These are phyloP conservation scores for Aspergillus heteromorphus DNA, from an alignment of 495 filamentous ascomycete species.

Conservation along the genomic window DNA sequence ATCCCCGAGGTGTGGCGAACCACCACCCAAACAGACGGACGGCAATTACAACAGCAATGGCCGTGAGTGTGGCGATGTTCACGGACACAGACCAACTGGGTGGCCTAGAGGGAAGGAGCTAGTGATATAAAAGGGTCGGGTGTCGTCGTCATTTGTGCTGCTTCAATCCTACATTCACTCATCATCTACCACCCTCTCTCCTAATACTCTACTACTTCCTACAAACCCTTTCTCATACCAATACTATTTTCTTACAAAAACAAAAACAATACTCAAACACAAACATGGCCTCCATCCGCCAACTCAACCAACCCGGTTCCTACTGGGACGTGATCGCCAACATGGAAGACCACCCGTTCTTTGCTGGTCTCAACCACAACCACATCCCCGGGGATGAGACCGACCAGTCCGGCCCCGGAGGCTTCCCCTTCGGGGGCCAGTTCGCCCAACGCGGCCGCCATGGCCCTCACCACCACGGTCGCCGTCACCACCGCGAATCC, in stretches of 20 bases:
- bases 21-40: neutral
- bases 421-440: neutral
- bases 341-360: neutral
- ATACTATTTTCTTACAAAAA: neutral
- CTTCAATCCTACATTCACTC: neutral
- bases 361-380: neutral
- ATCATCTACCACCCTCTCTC: neutral
- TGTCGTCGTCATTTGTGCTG: neutral
- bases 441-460: neutral
- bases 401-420: neutral
- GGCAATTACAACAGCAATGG: neutral
- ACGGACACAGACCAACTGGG: neutral
- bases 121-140: neutral
- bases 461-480: neutral
- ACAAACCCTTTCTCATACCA: neutral
- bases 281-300: neutral
- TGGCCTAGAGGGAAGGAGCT: neutral
- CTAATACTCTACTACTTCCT: neutral
- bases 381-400: neutral
- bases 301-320: slow-evolving; percentile 1
- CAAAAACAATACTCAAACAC: neutral
- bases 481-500: neutral
- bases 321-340: neutral
- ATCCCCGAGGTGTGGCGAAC: neutral
- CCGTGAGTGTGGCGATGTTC: neutral